These are phyloP conservation scores for Centrapalus pauciflorus DNA, from an alignment of 129 eudicot species.

Conservation along the genomic window DNA sequence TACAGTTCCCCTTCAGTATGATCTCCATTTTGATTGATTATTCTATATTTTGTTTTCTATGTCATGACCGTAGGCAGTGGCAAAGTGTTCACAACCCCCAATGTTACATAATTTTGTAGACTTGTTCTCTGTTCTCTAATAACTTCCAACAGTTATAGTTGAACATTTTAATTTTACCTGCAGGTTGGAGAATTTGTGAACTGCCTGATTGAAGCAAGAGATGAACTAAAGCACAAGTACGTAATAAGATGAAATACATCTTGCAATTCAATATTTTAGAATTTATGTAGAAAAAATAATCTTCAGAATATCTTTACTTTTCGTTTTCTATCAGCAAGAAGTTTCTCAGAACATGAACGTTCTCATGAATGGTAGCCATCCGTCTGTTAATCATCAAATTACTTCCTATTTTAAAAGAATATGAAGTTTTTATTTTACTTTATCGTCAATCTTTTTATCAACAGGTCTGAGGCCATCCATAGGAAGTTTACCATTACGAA, in stretches of 20 bases:
- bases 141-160: background rate
- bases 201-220: slow-evolving; percentile 69
- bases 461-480: slow-evolving; percentile 56
- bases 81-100: too few relatives aligned
- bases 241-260: slow-evolving; percentile 12
- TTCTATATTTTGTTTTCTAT: background rate
- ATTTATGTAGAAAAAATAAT: background rate
- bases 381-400: background rate
- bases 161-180: background rate
- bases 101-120: background rate
- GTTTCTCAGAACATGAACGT: too few relatives aligned
- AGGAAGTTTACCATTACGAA: slow-evolving; percentile 65
- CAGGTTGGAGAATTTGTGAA: slow-evolving; percentile 77
- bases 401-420: background rate
- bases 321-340: background rate
- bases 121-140: background rate
- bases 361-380: too few relatives aligned
- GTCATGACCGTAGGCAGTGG: too few relatives aligned
- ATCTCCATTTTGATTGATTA: background rate
- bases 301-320: background rate
- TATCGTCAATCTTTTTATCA: background rate
- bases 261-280: background rate
- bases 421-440: background rate
- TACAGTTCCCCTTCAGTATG: background rate
- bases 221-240: slow-evolving; percentile 67